phyloP scores from a whole-genome alignment of 75 land plant species.

The Sequoiadendron giganteum region DNA sequence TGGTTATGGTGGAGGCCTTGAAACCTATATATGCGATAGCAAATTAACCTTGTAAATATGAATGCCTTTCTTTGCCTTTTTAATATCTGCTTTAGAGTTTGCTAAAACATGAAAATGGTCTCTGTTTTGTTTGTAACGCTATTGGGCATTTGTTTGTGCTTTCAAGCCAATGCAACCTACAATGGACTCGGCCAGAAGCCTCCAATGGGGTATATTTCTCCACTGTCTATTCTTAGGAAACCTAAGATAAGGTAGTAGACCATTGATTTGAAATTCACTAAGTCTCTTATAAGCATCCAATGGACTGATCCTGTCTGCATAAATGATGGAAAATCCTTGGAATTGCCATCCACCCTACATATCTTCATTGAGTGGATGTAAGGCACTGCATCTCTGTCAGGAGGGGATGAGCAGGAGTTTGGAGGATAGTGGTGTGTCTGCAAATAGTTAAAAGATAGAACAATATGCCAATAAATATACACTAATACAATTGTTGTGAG shows the following conservation, averaged over 20 bases:
- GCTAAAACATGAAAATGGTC: not conserved
- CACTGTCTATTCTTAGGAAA: not conserved
- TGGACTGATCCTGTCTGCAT: too few relatives aligned
- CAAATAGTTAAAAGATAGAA: not conserved
- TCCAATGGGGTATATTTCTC: slow-evolving; percentile 66
- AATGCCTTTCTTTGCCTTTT: not conserved
- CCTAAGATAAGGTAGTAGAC: not conserved
- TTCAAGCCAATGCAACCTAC: slow-evolving; percentile 22
- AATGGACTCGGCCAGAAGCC: slow-evolving; percentile 71
- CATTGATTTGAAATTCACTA: not conserved
- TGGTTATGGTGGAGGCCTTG: not conserved
- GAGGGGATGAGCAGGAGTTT: too few relatives aligned
- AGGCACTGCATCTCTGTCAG: too few relatives aligned
- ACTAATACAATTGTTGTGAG: not conserved
- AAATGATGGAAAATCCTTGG: not conserved
- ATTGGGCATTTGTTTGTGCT: not conserved
- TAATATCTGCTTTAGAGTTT: not conserved
- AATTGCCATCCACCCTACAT: not conserved
- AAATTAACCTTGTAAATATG: not conserved
- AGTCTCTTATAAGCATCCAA: too few relatives aligned
- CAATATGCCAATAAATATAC: not conserved
- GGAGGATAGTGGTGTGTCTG: too few relatives aligned
- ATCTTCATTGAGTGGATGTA: not conserved
- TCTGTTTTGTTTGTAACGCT: not conserved
- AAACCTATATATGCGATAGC: not conserved